Conservation (phyloP, 139 green algal genomes). For the Limnomonas spitsbergensis region DNA sequence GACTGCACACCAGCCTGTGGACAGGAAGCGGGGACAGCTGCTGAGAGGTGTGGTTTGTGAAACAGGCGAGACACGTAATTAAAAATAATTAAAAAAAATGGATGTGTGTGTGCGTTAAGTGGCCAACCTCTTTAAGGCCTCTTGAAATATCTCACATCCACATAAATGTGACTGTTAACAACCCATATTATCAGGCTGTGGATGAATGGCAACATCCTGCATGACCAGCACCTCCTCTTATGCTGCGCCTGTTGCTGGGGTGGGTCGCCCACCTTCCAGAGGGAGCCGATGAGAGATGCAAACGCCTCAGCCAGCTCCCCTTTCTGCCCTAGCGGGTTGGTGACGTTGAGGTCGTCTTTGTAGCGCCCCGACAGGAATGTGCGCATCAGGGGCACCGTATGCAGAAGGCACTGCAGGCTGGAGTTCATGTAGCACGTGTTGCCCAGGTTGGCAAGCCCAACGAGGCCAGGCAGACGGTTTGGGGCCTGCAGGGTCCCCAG, state of each 20-base stretch:
- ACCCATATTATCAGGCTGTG: too few species aligned
- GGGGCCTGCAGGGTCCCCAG: slow-evolving; percentile 2
- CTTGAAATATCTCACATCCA: too few species aligned
- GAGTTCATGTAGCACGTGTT: slow-evolving; percentile 88
- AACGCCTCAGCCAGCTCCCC: slow-evolving; percentile 90
- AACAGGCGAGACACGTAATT: too few species aligned
- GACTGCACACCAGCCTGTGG: slow-evolving; percentile 21
- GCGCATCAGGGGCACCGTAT: slow-evolving; percentile 74
- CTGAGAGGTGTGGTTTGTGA: slow-evolving; percentile 72
- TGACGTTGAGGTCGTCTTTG: slow-evolving; percentile 73
- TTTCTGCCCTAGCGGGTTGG: slow-evolving; percentile 85
- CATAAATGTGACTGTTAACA: too few species aligned
- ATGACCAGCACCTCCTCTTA: too few species aligned
- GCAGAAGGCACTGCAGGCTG: slow-evolving; percentile 86
- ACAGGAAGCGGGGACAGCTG: slow-evolving; percentile 75
- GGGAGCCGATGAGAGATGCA: slow-evolving; percentile 71
- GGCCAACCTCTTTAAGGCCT: too few species aligned
- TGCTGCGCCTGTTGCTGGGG: too few species aligned
- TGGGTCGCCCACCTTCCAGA: slow-evolving; percentile 82
- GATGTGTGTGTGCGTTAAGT: too few species aligned
- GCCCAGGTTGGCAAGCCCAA: slow-evolving; percentile 76
- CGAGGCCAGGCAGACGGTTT: slow-evolving; percentile 5
- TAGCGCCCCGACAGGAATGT: slow-evolving; percentile 70
- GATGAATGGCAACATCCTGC: too few species aligned
- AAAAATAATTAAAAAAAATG: too few species aligned